Evolutionary conservation across 31 red algal genomes (phyloP), one percentile per base, ranked within the genome.

Genomic region (Pterothamnion heteromorphum): DNA sequence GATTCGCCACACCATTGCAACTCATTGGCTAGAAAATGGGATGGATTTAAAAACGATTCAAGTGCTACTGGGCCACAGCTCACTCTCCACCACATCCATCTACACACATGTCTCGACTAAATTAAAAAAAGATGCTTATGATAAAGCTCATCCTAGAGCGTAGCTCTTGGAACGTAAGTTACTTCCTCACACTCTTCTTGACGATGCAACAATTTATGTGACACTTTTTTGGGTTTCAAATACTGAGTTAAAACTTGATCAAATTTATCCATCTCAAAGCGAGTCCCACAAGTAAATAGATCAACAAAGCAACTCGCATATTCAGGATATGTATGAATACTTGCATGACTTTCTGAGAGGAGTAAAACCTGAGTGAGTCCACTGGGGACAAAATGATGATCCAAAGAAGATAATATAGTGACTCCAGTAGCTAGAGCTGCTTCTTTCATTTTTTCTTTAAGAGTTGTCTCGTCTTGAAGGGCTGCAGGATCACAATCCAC

Each of bases 271-370:
- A n/a, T n/a, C n/a, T n/a, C n/a, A n/a, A n/a, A n/a, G n/a, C n/a
- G n/a, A n/a, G n/a, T n/a, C n/a, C 72, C 58, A 81, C 88, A 90
- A 14, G 88, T 90, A 33, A 82, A 90, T 9, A 90, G n/a, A 80
- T 90, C 88, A 21, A 90, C 88, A 36, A 24, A 23, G 18, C 26
- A 44, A 80, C 80, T 78, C 20, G 22, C 18, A 33, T 84, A 27
- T 32, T 90, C 88, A 5, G 88, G 88, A 44, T 58, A 90, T 21
- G 88, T 90, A 90, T 90, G 88, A 38, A 90, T 82, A 3, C 57
- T 82, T 58, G 80, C 3, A 36, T 90, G 88, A 4, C 20, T 27
- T 82, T 90, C 88, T 3, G 4, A 4, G 35, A 90, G 72, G 71
- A 90, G 28, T 3, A 90, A 24, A 4, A 81, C 57, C 4, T 58